phyloP scores from a whole-genome alignment of 1,139 yeast species.

The Arxiozyma slooffiae region DNA sequence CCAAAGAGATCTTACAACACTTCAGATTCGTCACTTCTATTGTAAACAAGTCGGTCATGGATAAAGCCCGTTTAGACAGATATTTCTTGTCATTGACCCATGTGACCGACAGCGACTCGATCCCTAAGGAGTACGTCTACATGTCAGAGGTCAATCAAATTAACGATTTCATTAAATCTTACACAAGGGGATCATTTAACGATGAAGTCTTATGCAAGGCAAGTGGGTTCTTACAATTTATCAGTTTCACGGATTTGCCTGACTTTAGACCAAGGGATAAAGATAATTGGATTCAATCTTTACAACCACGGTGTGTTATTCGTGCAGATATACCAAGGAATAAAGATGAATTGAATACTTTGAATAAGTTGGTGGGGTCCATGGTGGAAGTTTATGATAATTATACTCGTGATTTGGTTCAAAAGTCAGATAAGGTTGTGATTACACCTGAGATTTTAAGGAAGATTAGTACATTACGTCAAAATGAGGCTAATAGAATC shows the following conservation, averaged over 20 bases:
- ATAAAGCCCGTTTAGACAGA: slow-evolving; percentile 59
- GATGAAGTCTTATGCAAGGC: slow-evolving; percentile 42
- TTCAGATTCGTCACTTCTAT: slow-evolving; percentile 67
- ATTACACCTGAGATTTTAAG: slow-evolving; percentile 52
- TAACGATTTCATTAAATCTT: slow-evolving; percentile 53
- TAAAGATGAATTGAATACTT: slow-evolving; percentile 17
- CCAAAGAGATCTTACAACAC: slow-evolving; percentile 19
- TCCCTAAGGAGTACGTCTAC: slow-evolving; percentile 70
- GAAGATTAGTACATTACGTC: slow-evolving; percentile 55
- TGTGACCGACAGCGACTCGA: slow-evolving; percentile 54
- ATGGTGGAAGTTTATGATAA: slow-evolving; percentile 34
- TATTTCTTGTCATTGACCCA: slow-evolving; percentile 79
- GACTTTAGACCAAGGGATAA: slow-evolving; percentile 50
- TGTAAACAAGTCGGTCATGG: slow-evolving; percentile 80
- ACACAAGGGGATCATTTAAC: slow-evolving; percentile 36
- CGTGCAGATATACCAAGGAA: slow-evolving; percentile 20
- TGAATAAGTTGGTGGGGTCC: slow-evolving; percentile 28
- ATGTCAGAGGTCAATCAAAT: slow-evolving; percentile 85
- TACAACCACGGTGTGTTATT: slow-evolving; percentile 40
- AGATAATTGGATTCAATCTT: slow-evolving; percentile 37
- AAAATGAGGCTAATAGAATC: slow-evolving; percentile 32
- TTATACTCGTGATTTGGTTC: slow-evolving; percentile 34
- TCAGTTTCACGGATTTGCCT: slow-evolving; percentile 81
- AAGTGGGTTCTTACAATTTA: slow-evolving; percentile 46
- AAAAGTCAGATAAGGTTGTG: slow-evolving; percentile 21